Evolutionary conservation across 257 asterid species (phyloP).

Genomic region (Penstemon eatonii): DNA sequence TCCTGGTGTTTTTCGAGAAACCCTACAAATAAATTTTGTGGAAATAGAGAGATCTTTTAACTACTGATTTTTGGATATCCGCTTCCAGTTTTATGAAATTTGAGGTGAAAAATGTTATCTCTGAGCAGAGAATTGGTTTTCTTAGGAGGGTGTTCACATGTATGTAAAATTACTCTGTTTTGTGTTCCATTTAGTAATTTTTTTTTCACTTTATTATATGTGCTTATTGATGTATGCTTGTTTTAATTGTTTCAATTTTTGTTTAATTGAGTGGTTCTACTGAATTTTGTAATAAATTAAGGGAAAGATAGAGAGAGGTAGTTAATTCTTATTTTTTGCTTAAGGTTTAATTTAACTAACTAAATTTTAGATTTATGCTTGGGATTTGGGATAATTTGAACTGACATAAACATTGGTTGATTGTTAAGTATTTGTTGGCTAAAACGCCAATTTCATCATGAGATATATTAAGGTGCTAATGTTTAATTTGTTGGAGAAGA

Average conservation of each 20-base stretch:
- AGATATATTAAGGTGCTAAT: neutral
- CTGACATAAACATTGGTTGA: too few species aligned
- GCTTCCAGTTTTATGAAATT: slow-evolving; percentile 34
- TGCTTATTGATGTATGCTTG: neutral
- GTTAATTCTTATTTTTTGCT: too few species aligned
- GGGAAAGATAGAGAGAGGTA: too few species aligned
- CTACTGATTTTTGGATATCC: too few species aligned
- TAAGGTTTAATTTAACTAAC: too few species aligned
- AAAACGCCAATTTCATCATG: neutral
- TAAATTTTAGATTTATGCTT: too few species aligned
- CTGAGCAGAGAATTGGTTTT: slow-evolving; percentile 95
- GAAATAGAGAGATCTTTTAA: too few species aligned
- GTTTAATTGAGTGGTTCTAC: slow-evolving; percentile 15
- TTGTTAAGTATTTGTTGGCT: too few species aligned
- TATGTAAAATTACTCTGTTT: slow-evolving; percentile 23
- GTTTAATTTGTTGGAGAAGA: slow-evolving; percentile 12
- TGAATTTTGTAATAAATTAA: too few species aligned
- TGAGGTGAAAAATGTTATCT: slow-evolving; percentile 70
- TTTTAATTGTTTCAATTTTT: neutral
- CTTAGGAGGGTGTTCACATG: slow-evolving; percentile 88
- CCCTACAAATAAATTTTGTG: too few species aligned
- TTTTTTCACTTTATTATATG: slow-evolving; percentile 21
- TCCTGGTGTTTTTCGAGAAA: too few species aligned
- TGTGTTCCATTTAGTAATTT: neutral
- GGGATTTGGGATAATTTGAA: too few species aligned